phyloP scores from a whole-genome alignment of 306 rosid species.

The Abrus pulchellus region DNA sequence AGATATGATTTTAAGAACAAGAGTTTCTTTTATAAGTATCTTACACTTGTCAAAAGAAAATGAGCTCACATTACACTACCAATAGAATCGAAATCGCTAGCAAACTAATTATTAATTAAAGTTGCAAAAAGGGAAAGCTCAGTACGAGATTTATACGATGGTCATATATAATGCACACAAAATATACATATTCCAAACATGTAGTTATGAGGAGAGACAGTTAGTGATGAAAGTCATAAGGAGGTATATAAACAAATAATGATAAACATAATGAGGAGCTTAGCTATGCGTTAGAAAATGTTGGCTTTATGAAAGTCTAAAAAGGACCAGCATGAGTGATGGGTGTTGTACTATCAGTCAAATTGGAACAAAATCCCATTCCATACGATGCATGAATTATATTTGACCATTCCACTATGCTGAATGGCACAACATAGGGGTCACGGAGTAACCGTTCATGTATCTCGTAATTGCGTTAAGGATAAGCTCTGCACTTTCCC shows the following conservation, averaged over 20 bases:
- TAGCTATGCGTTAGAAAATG: slow-evolving; percentile 9
- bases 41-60: too few relatives aligned
- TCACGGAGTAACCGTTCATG: not conserved
- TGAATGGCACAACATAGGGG: slow-evolving; percentile 13
- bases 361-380: slow-evolving; percentile 29
- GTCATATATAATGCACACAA: slow-evolving; percentile 35
- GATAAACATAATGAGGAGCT: slow-evolving; percentile 38
- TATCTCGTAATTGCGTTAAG: not conserved
- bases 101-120: too few relatives aligned
- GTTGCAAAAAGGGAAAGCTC: not conserved
- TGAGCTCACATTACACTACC: too few relatives aligned
- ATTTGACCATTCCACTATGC: slow-evolving; percentile 40
- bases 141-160: slow-evolving; percentile 47
- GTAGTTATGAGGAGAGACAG: slow-evolving; percentile 16
- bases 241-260: slow-evolving; percentile 1
- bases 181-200: not conserved
- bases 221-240: slow-evolving; percentile 37
- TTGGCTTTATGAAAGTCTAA: not conserved
- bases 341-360: slow-evolving; percentile 39
- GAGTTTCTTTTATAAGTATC: too few relatives aligned
- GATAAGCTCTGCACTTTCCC: not conserved
- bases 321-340: slow-evolving; percentile 45
- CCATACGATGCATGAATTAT: slow-evolving; percentile 44
- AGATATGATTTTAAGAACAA: too few relatives aligned
- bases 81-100: too few relatives aligned